Conservation (phyloP, 176 grass and related monocot genomes). For the Microstegium vimineum region DNA sequence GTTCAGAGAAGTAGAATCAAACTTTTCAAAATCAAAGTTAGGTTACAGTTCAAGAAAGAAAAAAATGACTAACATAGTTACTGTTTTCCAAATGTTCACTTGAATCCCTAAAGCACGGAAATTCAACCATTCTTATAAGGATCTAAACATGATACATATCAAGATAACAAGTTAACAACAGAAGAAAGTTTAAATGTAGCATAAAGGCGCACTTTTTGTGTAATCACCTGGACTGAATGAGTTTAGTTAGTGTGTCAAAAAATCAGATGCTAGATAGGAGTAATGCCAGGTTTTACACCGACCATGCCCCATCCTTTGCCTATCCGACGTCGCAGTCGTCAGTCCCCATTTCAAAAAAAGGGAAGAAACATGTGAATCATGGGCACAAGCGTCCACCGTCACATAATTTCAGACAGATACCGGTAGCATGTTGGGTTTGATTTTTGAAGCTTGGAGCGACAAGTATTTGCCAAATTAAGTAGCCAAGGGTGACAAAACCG, state of each 20-base stretch:
- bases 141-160: neutral
- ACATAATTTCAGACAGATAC: neutral
- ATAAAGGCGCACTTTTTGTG: neutral
- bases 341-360: neutral
- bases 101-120: neutral
- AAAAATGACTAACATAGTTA: neutral
- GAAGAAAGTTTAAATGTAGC: neutral
- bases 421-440: neutral
- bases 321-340: neutral
- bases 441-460: neutral
- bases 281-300: neutral
- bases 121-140: neutral
- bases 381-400: neutral
- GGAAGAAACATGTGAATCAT: neutral
- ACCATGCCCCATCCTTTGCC: neutral
- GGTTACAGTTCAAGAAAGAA: neutral
- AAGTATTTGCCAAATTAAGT: neutral
- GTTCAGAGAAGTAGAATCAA: neutral
- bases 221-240: neutral
- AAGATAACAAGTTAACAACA: neutral
- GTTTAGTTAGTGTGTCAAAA: neutral
- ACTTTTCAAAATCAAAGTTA: neutral
- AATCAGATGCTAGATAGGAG: neutral
- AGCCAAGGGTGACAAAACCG: neutral
- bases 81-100: neutral